A percentile compares a stretch with the other conserved stretches of the same genome.
Evolutionary conservation across 1,284 basidiomycete species (phyloP).

Genomic region (Cystobasidium pallidum): DNA sequence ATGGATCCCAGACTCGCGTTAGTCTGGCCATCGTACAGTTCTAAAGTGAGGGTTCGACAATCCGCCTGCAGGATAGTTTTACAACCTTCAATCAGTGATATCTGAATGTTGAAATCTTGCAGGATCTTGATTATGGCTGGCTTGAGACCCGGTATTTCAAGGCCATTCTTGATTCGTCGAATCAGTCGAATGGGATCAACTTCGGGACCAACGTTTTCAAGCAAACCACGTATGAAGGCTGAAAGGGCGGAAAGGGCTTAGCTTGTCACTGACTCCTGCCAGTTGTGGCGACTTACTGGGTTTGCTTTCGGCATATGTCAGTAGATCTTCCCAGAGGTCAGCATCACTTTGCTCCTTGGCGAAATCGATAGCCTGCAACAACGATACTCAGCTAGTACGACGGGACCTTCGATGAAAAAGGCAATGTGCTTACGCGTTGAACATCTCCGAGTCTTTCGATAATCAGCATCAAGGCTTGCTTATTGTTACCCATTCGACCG

Average conservation of each 20-base stretch:
- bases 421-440: slow-evolving; percentile 66
- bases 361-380: slow-evolving; percentile 86
- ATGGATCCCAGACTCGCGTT: slow-evolving; percentile 71
- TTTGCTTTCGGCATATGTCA: slow-evolving; percentile 89
- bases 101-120: slow-evolving; percentile 89
- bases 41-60: slow-evolving; percentile 70
- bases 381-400: background rate
- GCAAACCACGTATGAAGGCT: slow-evolving; percentile 91
- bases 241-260: slow-evolving; percentile 26
- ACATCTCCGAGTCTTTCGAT: slow-evolving; percentile 95
- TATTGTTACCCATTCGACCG: slow-evolving; percentile 96
- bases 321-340: slow-evolving; percentile 95
- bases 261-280: background rate
- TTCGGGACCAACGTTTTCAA: slow-evolving; percentile 94
- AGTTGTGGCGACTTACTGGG: slow-evolving; percentile 77
- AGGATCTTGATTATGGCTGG: slow-evolving; percentile 94
- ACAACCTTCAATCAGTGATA: slow-evolving; percentile 86
- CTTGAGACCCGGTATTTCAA: slow-evolving; percentile 94
- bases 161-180: slow-evolving; percentile 88
- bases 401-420: too few relatives aligned
- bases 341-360: slow-evolving; percentile 96
- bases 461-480: slow-evolving; percentile 88
- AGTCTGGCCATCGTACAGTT: slow-evolving; percentile 73
- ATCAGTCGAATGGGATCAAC: slow-evolving; percentile 95
- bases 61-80: slow-evolving; percentile 82